phyloP scores from a whole-genome alignment of 176 grass and related monocot species.

The Phyllostachys edulis region DNA sequence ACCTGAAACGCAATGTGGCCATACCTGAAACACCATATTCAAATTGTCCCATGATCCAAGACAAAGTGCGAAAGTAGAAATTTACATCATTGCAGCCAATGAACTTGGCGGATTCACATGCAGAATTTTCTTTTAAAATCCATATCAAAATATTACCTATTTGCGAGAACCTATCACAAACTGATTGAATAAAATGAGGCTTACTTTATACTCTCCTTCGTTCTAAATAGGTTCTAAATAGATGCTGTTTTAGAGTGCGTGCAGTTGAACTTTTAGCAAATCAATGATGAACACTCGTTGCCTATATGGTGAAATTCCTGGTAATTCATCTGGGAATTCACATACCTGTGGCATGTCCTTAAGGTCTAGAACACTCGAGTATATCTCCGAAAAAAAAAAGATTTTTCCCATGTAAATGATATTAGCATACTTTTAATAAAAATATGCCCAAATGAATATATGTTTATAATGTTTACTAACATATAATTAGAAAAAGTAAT shows the following conservation, averaged over 20 bases:
- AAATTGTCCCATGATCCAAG: background rate
- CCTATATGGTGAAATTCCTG: background rate
- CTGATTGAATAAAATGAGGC: slow-evolving; percentile 10
- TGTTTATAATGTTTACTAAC: background rate
- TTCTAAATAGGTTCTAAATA: background rate
- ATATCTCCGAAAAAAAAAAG: background rate
- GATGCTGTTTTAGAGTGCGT: background rate
- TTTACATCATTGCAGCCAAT: background rate
- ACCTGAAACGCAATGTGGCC: background rate
- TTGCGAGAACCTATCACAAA: background rate
- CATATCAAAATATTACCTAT: background rate
- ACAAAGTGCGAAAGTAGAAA: background rate
- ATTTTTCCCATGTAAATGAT: background rate
- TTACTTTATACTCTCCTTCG: background rate
- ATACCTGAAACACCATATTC: background rate
- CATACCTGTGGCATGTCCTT: background rate
- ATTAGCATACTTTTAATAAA: background rate
- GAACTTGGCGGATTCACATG: background rate
- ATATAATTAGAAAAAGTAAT: background rate
- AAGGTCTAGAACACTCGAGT: background rate
- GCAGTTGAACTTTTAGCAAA: background rate
- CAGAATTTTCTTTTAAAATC: slow-evolving; percentile 20
- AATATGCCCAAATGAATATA: background rate
- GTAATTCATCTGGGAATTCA: background rate
- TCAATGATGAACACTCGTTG: background rate